Conservation (phyloP, 345 rosid species). For the Arabis hirsuta region DNA sequence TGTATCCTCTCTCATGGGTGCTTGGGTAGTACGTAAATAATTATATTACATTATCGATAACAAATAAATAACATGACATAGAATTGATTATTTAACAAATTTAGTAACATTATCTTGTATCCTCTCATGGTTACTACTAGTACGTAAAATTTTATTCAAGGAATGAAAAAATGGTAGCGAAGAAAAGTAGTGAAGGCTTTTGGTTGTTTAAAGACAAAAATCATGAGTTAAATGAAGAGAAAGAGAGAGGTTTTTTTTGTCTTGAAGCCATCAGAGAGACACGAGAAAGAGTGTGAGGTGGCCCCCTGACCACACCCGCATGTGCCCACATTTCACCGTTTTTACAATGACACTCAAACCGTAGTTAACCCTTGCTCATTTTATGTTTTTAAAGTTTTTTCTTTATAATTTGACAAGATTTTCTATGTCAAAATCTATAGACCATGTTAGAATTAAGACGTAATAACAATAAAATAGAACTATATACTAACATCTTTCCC, state of each 20-base stretch:
- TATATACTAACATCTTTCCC: no score
- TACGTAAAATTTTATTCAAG: conserved; percentile 11
- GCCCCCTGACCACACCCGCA: conserved; percentile 49
- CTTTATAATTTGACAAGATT: not conserved
- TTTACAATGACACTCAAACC: conserved; percentile 45
- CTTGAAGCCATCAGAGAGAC: conserved; percentile 43
- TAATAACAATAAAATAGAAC: no score
- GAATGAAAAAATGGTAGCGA: not conserved
- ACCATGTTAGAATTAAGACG: no score
- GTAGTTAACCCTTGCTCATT: conserved; percentile 14
- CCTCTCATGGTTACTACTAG: not conserved
- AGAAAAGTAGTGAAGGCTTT: conserved; percentile 19
- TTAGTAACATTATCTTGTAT: conserved; percentile 10
- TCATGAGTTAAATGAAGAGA: conserved; percentile 36
- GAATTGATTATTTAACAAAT: not conserved
- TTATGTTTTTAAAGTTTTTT: not conserved
- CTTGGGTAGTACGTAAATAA: not conserved
- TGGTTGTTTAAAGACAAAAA: conserved; percentile 23
- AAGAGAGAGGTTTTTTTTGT: conserved; percentile 38
- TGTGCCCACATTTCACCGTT: conserved; percentile 48
- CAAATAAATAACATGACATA: not conserved
- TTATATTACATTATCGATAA: not conserved
- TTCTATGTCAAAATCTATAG: not conserved
- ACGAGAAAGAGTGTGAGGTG: conserved; percentile 47
- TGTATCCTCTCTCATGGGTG: no score